Percentiles rank a stretch among this genome's conserved stretches.
These are phyloP conservation scores for Pseudogymnoascus sp. DNA, from an alignment of 2,329 filamentous ascomycete species.

Conservation along the genomic window DNA sequence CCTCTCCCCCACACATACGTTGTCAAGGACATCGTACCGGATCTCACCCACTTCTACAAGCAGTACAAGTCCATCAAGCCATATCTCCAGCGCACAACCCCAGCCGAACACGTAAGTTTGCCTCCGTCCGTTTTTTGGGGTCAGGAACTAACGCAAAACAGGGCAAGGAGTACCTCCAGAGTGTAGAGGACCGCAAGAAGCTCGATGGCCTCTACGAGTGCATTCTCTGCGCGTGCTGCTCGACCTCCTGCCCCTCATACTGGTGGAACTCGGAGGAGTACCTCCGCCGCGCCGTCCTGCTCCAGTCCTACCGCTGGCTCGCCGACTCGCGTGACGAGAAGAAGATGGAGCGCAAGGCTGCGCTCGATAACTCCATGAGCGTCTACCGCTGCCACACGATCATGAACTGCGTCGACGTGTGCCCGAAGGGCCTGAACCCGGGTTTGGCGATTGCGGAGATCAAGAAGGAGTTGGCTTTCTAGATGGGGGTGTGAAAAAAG, in stretches of 20 bases:
- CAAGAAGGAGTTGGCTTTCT: slow-evolving; percentile 85
- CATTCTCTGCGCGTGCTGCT: slow-evolving; percentile 99
- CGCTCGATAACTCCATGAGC: slow-evolving; percentile 97
- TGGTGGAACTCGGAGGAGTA: slow-evolving; percentile 99
- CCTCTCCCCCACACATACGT: slow-evolving; percentile 97
- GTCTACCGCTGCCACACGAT: slow-evolving; percentile 99
- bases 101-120: slow-evolving; percentile 68
- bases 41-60: slow-evolving; percentile 99
- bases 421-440: slow-evolving; percentile 97
- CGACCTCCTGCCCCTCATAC: slow-evolving; percentile 98
- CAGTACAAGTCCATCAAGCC: slow-evolving; percentile 99
- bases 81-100: slow-evolving; percentile 87
- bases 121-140: neutral
- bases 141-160: slow-evolving; percentile 32
- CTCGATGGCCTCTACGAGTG: slow-evolving; percentile 98
- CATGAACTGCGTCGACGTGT: slow-evolving; percentile 93
- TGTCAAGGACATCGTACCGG: slow-evolving; percentile 96
- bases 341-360: slow-evolving; percentile 78
- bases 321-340: slow-evolving; percentile 90
- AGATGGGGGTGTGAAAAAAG: slow-evolving; percentile 11
- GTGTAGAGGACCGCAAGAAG: slow-evolving; percentile 87
- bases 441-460: slow-evolving; percentile 94
- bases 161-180: slow-evolving; percentile 90
- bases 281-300: slow-evolving; percentile 89
- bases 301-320: slow-evolving; percentile 98